These are phyloP conservation scores for Ceratocystis harringtonii DNA, from an alignment of 2,329 filamentous ascomycete species.

Conservation along the genomic window DNA sequence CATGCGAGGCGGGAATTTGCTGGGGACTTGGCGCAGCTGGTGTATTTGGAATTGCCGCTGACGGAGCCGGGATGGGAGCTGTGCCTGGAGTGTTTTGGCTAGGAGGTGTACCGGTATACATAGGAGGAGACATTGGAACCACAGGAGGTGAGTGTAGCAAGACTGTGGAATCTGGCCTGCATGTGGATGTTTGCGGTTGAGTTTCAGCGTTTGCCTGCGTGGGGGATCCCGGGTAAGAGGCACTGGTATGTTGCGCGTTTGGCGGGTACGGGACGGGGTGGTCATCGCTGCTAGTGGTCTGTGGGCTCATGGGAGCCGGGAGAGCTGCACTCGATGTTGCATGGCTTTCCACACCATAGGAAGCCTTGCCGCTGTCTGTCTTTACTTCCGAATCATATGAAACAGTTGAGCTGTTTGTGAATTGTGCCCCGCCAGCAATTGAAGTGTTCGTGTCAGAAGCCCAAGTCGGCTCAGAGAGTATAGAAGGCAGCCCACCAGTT, in stretches of 20 bases:
- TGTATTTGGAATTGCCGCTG: not conserved
- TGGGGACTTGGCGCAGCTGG: not conserved
- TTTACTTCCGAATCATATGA: not conserved
- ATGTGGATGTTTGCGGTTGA: not conserved
- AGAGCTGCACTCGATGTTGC: not conserved
- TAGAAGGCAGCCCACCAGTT: not conserved
- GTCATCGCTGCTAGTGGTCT: not conserved
- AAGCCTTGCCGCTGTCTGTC: not conserved
- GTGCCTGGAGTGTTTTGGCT: not conserved
- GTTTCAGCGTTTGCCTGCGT: not conserved
- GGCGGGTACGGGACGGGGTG: not conserved
- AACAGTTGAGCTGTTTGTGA: not conserved
- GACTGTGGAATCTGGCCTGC: not conserved
- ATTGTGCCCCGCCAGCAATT: not conserved
- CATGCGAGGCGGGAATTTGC: not conserved
- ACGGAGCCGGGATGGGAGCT: not conserved
- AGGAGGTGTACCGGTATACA: not conserved
- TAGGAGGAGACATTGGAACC: conserved; percentile 1
- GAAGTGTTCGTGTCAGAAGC: not conserved
- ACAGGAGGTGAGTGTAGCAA: not conserved
- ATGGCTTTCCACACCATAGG: not conserved
- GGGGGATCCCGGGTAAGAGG: not conserved
- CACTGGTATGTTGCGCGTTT: not conserved
- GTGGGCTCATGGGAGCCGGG: not conserved
- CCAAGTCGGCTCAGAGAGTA: not conserved